A percentile compares a stretch with the other conserved stretches of the same genome.
Conservation (phyloP, 2,329 filamentous ascomycete species). For the Epicoccum sorghinum region DNA sequence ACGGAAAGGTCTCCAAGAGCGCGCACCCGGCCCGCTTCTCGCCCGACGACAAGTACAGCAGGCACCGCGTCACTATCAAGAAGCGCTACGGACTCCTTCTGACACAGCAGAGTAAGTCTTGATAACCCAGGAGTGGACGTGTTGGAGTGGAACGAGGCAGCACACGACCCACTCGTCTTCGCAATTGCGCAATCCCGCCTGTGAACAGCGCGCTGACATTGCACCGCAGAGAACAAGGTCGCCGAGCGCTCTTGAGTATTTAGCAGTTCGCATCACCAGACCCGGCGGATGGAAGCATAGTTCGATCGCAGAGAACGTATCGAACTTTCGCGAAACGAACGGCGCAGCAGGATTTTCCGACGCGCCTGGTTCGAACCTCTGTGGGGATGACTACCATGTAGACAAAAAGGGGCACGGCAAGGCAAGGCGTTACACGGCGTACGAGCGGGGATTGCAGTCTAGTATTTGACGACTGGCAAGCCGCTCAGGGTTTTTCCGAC, state of each 20-base stretch:
- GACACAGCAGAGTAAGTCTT: slow-evolving; percentile 71
- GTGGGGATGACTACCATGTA: slow-evolving; percentile 10
- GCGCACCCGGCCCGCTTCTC: slow-evolving; percentile 96
- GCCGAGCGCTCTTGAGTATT: slow-evolving; percentile 21
- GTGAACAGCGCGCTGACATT: not conserved
- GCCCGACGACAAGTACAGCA: slow-evolving; percentile 97
- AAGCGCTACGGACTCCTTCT: slow-evolving; percentile 87
- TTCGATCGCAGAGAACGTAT: not conserved
- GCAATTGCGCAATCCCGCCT: not conserved
- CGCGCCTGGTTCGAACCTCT: not conserved
- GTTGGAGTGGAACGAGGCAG: not conserved
- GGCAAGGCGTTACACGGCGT: slow-evolving; percentile 20
- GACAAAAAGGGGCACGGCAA: slow-evolving; percentile 11
- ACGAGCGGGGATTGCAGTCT: slow-evolving; percentile 10
- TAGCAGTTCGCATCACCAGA: not conserved
- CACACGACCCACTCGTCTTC: not conserved
- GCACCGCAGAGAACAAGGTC: slow-evolving; percentile 34
- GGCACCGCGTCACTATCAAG: slow-evolving; percentile 92
- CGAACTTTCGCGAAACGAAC: not conserved
- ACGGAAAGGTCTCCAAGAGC: slow-evolving; percentile 88
- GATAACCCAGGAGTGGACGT: not conserved
- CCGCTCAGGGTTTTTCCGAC: slow-evolving; percentile 7
- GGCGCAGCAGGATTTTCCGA: not conserved
- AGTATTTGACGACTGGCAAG: not conserved
- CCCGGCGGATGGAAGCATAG: not conserved